Conservation (phyloP, 352 stramenopile species). For the Phytophthora meadii region DNA sequence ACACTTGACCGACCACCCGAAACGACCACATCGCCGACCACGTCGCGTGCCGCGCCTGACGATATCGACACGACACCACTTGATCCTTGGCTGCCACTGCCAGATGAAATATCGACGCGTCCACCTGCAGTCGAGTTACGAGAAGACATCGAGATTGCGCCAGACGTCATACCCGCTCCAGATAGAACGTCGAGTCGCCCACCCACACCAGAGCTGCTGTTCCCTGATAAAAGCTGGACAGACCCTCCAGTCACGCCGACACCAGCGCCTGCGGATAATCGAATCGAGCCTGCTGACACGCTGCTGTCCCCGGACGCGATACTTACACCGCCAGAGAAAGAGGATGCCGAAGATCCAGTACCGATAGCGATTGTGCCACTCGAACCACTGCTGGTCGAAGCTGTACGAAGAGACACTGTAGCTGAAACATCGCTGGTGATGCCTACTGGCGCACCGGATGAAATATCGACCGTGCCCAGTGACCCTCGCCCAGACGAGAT, state of each 20-base stretch:
- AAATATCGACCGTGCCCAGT: slow-evolving; percentile 28
- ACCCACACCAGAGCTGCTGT: slow-evolving; percentile 23
- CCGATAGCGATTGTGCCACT: slow-evolving; percentile 18
- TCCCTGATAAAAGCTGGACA: slow-evolving; percentile 21
- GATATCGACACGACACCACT: slow-evolving; percentile 33
- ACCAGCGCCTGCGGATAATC: neutral
- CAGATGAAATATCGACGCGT: slow-evolving; percentile 24
- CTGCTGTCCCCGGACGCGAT: slow-evolving; percentile 17
- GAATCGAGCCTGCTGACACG: neutral
- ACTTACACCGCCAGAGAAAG: slow-evolving; percentile 19
- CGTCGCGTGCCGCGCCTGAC: slow-evolving; percentile 23
- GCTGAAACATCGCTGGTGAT: slow-evolving; percentile 18
- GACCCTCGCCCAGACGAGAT: slow-evolving; percentile 23
- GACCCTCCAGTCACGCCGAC: neutral
- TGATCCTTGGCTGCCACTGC: slow-evolving; percentile 28
- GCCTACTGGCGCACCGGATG: slow-evolving; percentile 10
- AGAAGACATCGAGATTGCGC: slow-evolving; percentile 20
- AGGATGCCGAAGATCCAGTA: slow-evolving; percentile 16
- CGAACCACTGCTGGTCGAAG: slow-evolving; percentile 18
- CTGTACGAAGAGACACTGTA: slow-evolving; percentile 20
- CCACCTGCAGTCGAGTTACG: slow-evolving; percentile 24
- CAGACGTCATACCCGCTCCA: slow-evolving; percentile 20
- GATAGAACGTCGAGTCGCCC: slow-evolving; percentile 21
- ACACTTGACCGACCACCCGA: slow-evolving; percentile 23
- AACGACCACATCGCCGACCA: slow-evolving; percentile 27